These are phyloP conservation scores for Cardamine chenopodiifolia DNA, from an alignment of 345 rosid genomes.

Conservation along the genomic window DNA sequence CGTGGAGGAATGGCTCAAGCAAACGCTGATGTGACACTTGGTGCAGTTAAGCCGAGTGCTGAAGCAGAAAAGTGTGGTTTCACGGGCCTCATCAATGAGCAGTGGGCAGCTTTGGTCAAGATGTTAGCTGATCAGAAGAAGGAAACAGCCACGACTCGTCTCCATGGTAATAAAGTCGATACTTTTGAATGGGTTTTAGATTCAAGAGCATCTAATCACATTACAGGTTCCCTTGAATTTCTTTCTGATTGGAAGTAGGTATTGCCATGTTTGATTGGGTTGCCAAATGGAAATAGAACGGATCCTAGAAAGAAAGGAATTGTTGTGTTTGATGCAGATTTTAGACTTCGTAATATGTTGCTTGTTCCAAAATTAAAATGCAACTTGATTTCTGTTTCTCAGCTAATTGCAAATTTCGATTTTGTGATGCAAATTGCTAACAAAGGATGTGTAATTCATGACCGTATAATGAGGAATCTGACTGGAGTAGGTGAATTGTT, in stretches of 20 bases:
- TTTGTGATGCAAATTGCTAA: not conserved
- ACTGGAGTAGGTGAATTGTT: conserved; percentile 28
- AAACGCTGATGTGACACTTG: too few species aligned
- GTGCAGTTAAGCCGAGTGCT: too few species aligned
- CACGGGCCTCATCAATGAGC: too few species aligned
- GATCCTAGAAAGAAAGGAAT: not conserved
- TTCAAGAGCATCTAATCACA: not conserved
- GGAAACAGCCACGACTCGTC: too few species aligned
- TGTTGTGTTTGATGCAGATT: not conserved
- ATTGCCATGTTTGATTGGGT: not conserved
- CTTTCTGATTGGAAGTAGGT: not conserved
- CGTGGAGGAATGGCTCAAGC: too few species aligned
- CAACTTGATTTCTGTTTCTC: not conserved
- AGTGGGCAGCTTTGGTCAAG: too few species aligned
- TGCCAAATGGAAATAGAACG: not conserved
- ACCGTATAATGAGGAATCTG: conserved; percentile 30
- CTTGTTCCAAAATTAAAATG: not conserved
- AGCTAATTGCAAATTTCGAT: not conserved
- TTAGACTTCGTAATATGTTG: not conserved
- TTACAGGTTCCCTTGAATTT: not conserved
- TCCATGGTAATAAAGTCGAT: not conserved
- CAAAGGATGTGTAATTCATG: conserved; percentile 19
- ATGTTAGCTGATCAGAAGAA: too few species aligned
- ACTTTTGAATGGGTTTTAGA: too few species aligned
- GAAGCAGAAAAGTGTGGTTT: too few species aligned